These are phyloP conservation scores for Wickerhamiella nectarea DNA, from an alignment of 805 yeast genomes.

Conservation along the genomic window DNA sequence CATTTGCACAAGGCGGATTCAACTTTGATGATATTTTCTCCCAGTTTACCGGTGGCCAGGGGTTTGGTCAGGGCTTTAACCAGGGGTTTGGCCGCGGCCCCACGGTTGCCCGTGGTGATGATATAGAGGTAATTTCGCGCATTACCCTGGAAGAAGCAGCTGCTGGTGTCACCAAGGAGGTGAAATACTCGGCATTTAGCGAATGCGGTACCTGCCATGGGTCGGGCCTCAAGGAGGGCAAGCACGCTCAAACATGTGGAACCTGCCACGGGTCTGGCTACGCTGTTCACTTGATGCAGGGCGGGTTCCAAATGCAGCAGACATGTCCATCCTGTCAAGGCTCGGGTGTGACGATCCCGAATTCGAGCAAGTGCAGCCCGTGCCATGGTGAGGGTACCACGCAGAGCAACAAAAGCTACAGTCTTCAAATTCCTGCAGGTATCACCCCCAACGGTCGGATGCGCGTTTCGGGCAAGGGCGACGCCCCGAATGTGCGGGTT, in stretches of 20 bases:
- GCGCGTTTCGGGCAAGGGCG: constrained; percentile 80
- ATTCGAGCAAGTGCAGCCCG: constrained; percentile 52
- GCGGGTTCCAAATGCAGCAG: constrained; percentile 94
- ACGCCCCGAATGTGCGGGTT: constrained; percentile 65
- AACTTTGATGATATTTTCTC: constrained; percentile 55
- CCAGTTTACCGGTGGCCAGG: constrained; percentile 33
- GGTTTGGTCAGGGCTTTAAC: constrained; percentile 22
- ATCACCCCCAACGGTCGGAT: constrained; percentile 74
- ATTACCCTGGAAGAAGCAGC: constrained; percentile 77
- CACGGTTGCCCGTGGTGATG: constrained; percentile 78
- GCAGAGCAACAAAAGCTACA: constrained; percentile 52
- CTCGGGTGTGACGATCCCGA: constrained; percentile 62
- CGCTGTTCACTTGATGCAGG: constrained; percentile 67
- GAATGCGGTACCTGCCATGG: constrained; percentile 74
- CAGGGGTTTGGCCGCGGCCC: constrained; percentile 38
- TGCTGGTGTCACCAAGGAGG: constrained; percentile 53
- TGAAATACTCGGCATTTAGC: constrained; percentile 61
- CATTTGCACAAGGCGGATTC: constrained; percentile 30
- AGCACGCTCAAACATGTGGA: constrained; percentile 62
- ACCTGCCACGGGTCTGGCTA: constrained; percentile 92
- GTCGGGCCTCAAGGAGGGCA: constrained; percentile 67
- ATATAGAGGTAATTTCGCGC: constrained; percentile 64
- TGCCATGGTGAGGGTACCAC: constrained; percentile 89
- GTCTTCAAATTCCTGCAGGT: constrained; percentile 79
- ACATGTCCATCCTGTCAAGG: constrained; percentile 85